Evolutionary conservation across 176 grass and related monocot genomes (phyloP), one percentile per base, ranked within the genome.

Genomic region (Thalia dealbata): DNA sequence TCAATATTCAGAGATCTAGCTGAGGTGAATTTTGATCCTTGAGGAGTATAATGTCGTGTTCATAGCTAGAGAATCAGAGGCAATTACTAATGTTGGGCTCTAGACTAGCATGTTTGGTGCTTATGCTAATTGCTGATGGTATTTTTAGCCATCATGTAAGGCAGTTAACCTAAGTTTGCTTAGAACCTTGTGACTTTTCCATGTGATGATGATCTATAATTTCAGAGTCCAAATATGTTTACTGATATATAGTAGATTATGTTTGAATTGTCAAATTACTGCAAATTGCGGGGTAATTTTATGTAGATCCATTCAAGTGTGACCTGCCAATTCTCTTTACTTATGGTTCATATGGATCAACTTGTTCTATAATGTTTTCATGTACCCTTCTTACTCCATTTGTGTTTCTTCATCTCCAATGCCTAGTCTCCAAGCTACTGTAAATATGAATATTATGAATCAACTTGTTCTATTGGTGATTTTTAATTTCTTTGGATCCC

Each of bases 191-290:
- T 27, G 7, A 28, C 8, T 62, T 62, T 62, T 62, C 24, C n/a
- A 24, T 62, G 60, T 27, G 9, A 3, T 25, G 13, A 7, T 62
- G 22, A 58, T 21, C 21, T 48, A 48, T 48, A 48, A 48, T 8
- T 48, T 48, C 11, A 48, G 11, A 48, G 45, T 8, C 45, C 45
- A 48, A 48, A 48, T 48, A 48, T 9, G 6, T 48, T 48, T 48
- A 10, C 14, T 15, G 8, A n/a, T 58, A 18, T 58, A 58, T 15
- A 58, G 21, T 14, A n/a, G 18, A 58, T 4, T 58, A 58, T 58
- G 54, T 58, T 58, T 58, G 54, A 58, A 58, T 58, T 58, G 54
- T 52, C 16, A 19, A 58, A 58, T 58, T 58, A 58, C 54, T n/a
- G 18, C 14, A 58, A 58, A n/a, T 58, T 58, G 16, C 6, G 22